Percentiles rank a stretch among this genome's conserved stretches.
These are phyloP conservation scores for Hanseniaspora sp. DNA, from an alignment of 1,139 yeast genomes.

Conservation along the genomic window DNA sequence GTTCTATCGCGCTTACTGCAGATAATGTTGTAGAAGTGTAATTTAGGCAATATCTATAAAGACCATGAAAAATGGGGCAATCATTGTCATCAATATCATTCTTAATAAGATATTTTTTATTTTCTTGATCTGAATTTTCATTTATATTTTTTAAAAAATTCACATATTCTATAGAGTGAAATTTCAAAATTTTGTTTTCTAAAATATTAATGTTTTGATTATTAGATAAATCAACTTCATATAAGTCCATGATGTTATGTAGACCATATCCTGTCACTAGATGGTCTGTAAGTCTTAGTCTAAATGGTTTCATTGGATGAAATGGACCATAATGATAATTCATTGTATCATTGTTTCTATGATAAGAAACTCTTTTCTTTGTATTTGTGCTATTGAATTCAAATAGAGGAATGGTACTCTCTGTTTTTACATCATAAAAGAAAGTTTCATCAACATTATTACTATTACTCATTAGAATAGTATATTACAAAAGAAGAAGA, in stretches of 20 bases:
- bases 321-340: conserved; percentile 80
- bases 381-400: conserved; percentile 30
- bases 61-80: conserved; percentile 94
- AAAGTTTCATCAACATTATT: conserved; percentile 7
- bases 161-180: conserved; percentile 82
- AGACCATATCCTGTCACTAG: conserved; percentile 73
- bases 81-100: conserved; percentile 87
- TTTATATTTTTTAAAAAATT: conserved; percentile 69
- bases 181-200: conserved; percentile 62
- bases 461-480: neutral
- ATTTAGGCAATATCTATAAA: conserved; percentile 74
- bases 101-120: conserved; percentile 47
- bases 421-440: conserved; percentile 45
- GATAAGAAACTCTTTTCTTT: conserved; percentile 65
- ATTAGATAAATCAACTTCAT: conserved; percentile 41
- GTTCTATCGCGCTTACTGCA: conserved; percentile 74
- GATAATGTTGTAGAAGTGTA: conserved; percentile 91
- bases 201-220: conserved; percentile 49
- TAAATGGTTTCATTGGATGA: conserved; percentile 98
- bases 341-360: conserved; percentile 72
- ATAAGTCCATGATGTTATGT: conserved; percentile 82
- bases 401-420: conserved; percentile 48
- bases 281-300: conserved; percentile 89
- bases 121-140: conserved; percentile 52
- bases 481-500: neutral